These are phyloP conservation scores for Cladosporium sp. DNA, from an alignment of 2,329 filamentous ascomycete genomes.

Conservation along the genomic window DNA sequence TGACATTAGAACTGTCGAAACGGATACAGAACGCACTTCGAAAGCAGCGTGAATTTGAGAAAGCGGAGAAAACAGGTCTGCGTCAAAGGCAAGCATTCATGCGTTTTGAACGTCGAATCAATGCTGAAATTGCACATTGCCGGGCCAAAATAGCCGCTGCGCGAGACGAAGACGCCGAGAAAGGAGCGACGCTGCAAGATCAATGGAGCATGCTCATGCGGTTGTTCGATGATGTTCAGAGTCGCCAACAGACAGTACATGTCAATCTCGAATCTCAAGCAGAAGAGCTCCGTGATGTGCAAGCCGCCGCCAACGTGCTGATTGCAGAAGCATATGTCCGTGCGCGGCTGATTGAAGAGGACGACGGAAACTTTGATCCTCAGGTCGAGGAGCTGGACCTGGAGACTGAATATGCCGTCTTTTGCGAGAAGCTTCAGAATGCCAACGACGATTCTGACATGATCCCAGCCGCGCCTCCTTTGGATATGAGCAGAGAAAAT, in stretches of 20 bases:
- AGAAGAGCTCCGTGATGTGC: background rate
- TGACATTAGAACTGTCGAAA: conserved; percentile 13
- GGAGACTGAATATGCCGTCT: conserved; percentile 12
- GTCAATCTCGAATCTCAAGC: background rate
- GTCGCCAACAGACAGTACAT: background rate
- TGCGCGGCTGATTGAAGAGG: conserved; percentile 5
- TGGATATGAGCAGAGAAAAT: conserved; percentile 10
- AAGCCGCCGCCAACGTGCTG: background rate
- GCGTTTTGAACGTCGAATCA: conserved; percentile 4
- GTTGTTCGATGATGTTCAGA: conserved; percentile 6
- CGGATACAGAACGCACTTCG: conserved; percentile 12
- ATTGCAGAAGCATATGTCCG: conserved; percentile 16
- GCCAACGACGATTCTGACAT: background rate
- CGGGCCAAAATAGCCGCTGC: too few species aligned
- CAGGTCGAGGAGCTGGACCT: conserved; percentile 12
- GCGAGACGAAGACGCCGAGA: too few species aligned
- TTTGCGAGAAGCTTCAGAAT: background rate
- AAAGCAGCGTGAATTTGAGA: conserved; percentile 9
- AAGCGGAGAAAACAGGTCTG: background rate
- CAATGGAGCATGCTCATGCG: conserved; percentile 4
- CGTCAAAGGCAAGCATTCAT: background rate
- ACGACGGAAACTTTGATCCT: background rate
- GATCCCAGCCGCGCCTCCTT: background rate
- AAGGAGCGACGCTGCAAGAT: background rate
- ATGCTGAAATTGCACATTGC: conserved; percentile 6